These are phyloP conservation scores for Gautieria morchelliformis DNA, from an alignment of 768 basidiomycete species.

Conservation along the genomic window DNA sequence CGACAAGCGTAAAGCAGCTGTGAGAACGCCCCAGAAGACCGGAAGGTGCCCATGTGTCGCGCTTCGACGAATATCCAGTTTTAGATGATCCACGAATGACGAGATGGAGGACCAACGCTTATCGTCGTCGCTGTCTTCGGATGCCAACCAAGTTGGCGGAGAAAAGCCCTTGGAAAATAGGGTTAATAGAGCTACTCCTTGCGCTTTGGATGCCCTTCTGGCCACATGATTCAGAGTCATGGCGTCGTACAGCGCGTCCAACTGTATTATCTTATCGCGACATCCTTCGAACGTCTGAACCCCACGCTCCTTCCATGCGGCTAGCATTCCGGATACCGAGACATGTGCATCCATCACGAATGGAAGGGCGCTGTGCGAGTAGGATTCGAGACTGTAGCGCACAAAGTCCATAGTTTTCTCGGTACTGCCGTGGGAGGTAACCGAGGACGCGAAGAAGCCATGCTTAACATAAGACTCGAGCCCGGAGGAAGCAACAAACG, in stretches of 20 bases:
- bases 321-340: constrained; percentile 19
- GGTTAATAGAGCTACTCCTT: constrained; percentile 88
- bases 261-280: constrained; percentile 36
- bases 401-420: constrained; percentile 42
- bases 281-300: constrained; percentile 12
- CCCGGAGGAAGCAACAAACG: constrained; percentile 91
- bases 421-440: constrained; percentile 23
- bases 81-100: constrained; percentile 55
- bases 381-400: constrained; percentile 63
- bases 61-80: constrained; percentile 54
- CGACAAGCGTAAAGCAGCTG: constrained; percentile 62
- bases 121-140: constrained; percentile 15
- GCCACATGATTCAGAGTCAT: constrained; percentile 89
- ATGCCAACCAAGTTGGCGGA: constrained; percentile 29
- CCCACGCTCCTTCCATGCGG: background rate
- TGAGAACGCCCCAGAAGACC: constrained; percentile 83
- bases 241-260: constrained; percentile 74
- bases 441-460: constrained; percentile 45
- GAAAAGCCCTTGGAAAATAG: constrained; percentile 79
- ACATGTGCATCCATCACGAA: constrained; percentile 71
- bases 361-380: constrained; percentile 64
- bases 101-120: constrained; percentile 17
- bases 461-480: constrained; percentile 86
- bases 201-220: constrained; percentile 77
- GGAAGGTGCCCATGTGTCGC: constrained; percentile 76